These are phyloP conservation scores for Leccinum barrowsii DNA, from an alignment of 768 basidiomycete genomes.

Conservation along the genomic window DNA sequence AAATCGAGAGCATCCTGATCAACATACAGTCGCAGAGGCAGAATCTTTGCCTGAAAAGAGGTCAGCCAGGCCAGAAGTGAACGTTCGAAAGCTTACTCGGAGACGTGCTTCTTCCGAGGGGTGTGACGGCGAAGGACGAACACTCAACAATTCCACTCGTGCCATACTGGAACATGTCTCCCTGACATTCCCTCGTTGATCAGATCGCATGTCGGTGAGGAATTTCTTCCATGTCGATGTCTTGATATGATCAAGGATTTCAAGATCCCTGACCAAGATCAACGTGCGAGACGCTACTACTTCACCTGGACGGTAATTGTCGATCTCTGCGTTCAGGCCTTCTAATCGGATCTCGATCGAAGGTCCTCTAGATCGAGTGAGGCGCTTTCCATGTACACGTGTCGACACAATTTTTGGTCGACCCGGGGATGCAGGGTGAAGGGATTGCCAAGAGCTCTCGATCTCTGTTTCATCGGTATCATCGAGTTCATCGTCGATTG, in stretches of 20 bases:
- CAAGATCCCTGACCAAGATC: constrained; percentile 66
- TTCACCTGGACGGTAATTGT: constrained; percentile 55
- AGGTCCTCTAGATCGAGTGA: constrained; percentile 71
- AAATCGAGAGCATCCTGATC: constrained; percentile 99
- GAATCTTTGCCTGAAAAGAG: constrained; percentile 68
- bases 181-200: constrained; percentile 82
- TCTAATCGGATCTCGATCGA: constrained; percentile 81
- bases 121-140: constrained; percentile 68
- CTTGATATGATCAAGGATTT: constrained; percentile 96
- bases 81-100: constrained; percentile 36
- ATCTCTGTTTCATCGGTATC: constrained; percentile 71
- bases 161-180: constrained; percentile 95
- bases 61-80: constrained; percentile 1
- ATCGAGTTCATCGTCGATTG: constrained; percentile 87
- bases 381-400: constrained; percentile 52
- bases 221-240: constrained; percentile 99
- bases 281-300: constrained; percentile 63
- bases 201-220: constrained; percentile 78
- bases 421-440: constrained; percentile 52
- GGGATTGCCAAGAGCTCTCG: constrained; percentile 88
- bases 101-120: constrained; percentile 75
- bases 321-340: constrained; percentile 62
- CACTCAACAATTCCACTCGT: constrained; percentile 72
- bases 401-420: constrained; percentile 31
- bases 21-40: constrained; percentile 88